Base-by-base conservation (phyloP, 208 protist species). In the Porcisia hertigi region DNA sequence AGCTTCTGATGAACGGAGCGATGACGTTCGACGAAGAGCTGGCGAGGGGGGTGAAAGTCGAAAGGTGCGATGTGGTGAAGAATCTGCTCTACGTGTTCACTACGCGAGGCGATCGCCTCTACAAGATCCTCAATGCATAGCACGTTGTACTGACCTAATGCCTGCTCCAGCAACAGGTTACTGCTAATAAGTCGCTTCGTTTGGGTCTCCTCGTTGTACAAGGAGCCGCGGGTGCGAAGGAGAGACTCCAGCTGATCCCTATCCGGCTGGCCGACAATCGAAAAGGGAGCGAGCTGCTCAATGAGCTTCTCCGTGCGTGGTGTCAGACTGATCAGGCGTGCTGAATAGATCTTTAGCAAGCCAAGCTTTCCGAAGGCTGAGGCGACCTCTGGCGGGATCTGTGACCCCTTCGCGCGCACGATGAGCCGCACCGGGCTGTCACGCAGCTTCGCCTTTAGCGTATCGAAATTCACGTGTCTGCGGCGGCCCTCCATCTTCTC, bases 51-150 rank as follows among this genome's bases (percentile, higher is more conserved):
- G 76, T 97, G 92, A 83, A 97, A 94, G 73, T 96, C 89, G 64
- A 97, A 97, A 45, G 94, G 94, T 9, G 92, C 92, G 36, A 97
- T 84, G 79, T 82, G 87, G 9, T 79, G 65, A 36, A 96, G 82
- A 5, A 95, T 81, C 67, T 85, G 85, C 72, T 94, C 85, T 18
- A 95, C 86, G 65, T 94, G 84, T 66, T 94, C 89, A 3, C 79
- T 69, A 30, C 86, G 85, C 9, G 79, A 84, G 8, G 83, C 81
- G 53, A 97, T 94, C 20, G 81, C 84, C 54, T 95, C 90, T 23
- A 92, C 92, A 18, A 97, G 83, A 47, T 97, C 94, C 78, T 97
- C 94, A 41, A 97, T 92, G 80, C 92, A 97, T 30, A 97, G 81
- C 6, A 97, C 81, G 69, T 94, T 93, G 80, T 90, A 95, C 80